Evolutionary conservation across 768 basidiomycete genomes (phyloP), one percentile per base, ranked within the genome.

Genomic region (Dacryopinax primogenitus): DNA sequence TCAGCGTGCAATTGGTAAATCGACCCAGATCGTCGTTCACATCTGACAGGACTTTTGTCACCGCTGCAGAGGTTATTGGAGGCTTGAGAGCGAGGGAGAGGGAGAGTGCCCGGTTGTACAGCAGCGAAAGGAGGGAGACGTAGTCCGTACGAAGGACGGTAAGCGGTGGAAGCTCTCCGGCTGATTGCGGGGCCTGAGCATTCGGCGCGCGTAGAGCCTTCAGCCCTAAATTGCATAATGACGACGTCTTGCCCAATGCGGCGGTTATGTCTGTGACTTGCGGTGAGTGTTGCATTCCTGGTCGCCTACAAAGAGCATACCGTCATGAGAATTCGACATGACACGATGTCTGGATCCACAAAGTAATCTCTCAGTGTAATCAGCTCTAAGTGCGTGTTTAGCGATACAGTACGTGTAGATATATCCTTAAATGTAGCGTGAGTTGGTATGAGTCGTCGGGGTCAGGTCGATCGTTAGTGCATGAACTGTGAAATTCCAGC

Each of bases 81-180:
- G 86, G 84, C 44, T 85, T 87, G 62, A 87, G 77, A 1, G 81
- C 77, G 34, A 89, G 79, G 2, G 87, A 77, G 28, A 86, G 72
- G 70, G 85, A 87, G 21, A 86, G 87, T 3, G 81, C 75, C 33
- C 80, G 74, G 23, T 76, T 73, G 72, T 85, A 77, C n/a, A 87
- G 70, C 67, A 87, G 77, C 3, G 82, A 76, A 47, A 87, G 77
- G 35, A 88, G 74, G 1, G 83, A 80, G 23, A 83, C 65, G 18
- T 85, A 73, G 70, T 89, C 87, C 34, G 78, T 77, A 68, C 77
- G 80, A 51, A 88, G 68, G 64, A 79, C 71, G 3, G 73, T 28
- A 34, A 81, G 73, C 30, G 75, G 71, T 11, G 69, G 69, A 33
- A 58, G 51, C 9, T 9, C 23, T 58, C 9, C 30, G 21, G 3